Base-by-base conservation (phyloP, 78 protist genomes). In the Speleostelium caveatum region DNA sequence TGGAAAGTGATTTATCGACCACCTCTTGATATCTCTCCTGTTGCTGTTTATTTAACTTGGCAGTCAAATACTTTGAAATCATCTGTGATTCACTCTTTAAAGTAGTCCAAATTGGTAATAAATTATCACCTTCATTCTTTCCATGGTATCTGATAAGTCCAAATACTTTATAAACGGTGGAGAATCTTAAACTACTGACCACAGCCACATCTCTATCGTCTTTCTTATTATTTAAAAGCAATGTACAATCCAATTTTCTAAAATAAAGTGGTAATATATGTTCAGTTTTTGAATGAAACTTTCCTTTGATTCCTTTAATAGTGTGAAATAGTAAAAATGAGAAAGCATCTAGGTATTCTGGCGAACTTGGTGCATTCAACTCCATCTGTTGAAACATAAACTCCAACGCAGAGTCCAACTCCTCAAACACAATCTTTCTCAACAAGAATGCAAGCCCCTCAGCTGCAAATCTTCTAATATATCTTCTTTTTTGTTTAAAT, bases 381-480 rank as follows among this genome's bases (percentile, higher is more conserved):
- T 63, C 14, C 14, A 67, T 19, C 26, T 72, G 63, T 72, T 10
- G 49, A 69, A 69, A 69, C 53, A 83, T 39, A 16, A 49, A 22
- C 28, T 53, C 38, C 39, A 83, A 69, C 26, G 79, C 33, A 6
- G 19, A 32, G 1, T 71, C 67, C n/a, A 69, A 22, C 1, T 69
- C 35, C 42, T 83, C 91, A n/a, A 60, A 67, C 16, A 39, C 28
- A 49, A 83, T 71, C 79, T 83, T 83, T 83, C 91, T 67, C 19
- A 83, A 22, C 3, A 83, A 39, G 28, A 39, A 83, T 67, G 91
- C 77, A 24, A 83, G 39, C 35, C 80, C 45, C 67, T 83, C 91
- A 30, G 91, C 91, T 45, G 91, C 91, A 69, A 83, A 83, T 26
- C 75, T 83, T 69, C 91, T 83, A 69, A 83, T 67, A 69, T 69